A percentile compares a stretch with the other conserved stretches of the same genome.
These are phyloP conservation scores for Cubamyces sp. DNA, from an alignment of 768 basidiomycete genomes.

Conservation along the genomic window DNA sequence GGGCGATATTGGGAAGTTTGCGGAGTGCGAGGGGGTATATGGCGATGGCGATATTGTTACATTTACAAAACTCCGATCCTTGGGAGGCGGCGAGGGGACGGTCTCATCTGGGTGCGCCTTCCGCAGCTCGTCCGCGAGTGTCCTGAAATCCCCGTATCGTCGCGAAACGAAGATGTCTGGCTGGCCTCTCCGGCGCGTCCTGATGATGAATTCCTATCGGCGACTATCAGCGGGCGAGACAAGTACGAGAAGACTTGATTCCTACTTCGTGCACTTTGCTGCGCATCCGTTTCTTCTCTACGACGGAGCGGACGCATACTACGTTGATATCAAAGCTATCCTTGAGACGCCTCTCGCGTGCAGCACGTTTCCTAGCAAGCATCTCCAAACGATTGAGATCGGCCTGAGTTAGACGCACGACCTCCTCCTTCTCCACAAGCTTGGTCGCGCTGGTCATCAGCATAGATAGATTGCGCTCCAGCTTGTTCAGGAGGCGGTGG, in stretches of 20 bases:
- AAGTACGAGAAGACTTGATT: slow-evolving; percentile 19
- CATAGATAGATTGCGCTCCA: slow-evolving; percentile 84
- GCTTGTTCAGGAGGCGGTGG: slow-evolving; percentile 70
- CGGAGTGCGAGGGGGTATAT: slow-evolving; percentile 14
- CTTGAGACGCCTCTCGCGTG: slow-evolving; percentile 47
- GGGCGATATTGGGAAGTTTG: slow-evolving; percentile 8
- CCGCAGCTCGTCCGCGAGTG: slow-evolving; percentile 86
- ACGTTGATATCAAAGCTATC: slow-evolving; percentile 89
- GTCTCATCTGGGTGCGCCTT: slow-evolving; percentile 83
- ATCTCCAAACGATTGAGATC: slow-evolving; percentile 82
- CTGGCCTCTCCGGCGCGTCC: slow-evolving; percentile 74
- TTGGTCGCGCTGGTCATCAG: slow-evolving; percentile 84
- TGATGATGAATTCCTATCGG: slow-evolving; percentile 89
- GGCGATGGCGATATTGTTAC: slow-evolving; percentile 40
- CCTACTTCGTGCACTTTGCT: slow-evolving; percentile 86
- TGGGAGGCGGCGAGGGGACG: slow-evolving; percentile 83
- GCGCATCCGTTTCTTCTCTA: slow-evolving; percentile 84
- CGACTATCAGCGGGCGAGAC: not conserved
- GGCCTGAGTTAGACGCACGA: slow-evolving; percentile 84
- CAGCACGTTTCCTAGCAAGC: slow-evolving; percentile 66
- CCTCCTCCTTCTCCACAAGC: slow-evolving; percentile 82
- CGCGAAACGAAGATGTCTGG: slow-evolving; percentile 88
- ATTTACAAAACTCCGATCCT: slow-evolving; percentile 78
- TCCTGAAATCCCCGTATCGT: slow-evolving; percentile 93
- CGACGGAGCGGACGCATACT: slow-evolving; percentile 80